A percentile compares a stretch with the other conserved stretches of the same genome.
These are phyloP conservation scores for Kokia cookei DNA, from an alignment of 441 rosid species.

Conservation along the genomic window DNA sequence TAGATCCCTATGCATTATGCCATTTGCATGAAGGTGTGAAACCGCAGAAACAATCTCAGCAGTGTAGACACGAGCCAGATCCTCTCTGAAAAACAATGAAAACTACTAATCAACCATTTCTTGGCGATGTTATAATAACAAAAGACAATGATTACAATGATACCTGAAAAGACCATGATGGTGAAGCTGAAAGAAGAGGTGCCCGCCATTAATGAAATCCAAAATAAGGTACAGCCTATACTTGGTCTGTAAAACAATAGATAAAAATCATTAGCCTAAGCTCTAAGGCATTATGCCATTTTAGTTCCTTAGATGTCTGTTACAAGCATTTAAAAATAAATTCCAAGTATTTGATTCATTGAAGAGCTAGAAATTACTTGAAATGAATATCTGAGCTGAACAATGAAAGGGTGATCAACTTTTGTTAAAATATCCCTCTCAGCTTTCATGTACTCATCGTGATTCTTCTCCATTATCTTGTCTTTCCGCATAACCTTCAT, in stretches of 20 bases:
- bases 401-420: slow-evolving; percentile 87
- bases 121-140: background rate
- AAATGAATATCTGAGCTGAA: slow-evolving; percentile 81
- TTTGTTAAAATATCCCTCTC: slow-evolving; percentile 87
- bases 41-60: slow-evolving; percentile 94
- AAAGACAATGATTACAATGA: background rate
- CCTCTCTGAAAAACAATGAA: slow-evolving; percentile 53
- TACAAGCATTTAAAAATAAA: background rate
- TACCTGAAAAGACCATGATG: slow-evolving; percentile 96
- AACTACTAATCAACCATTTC: slow-evolving; percentile 12
- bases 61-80: slow-evolving; percentile 82
- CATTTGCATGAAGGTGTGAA: slow-evolving; percentile 86
- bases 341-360: background rate
- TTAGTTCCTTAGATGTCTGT: background rate
- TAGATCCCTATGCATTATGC: slow-evolving; percentile 96
- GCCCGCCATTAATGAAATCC: slow-evolving; percentile 95
- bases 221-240: slow-evolving; percentile 82
- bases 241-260: slow-evolving; percentile 55
- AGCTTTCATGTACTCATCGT: slow-evolving; percentile 88
- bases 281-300: background rate
- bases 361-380: slow-evolving; percentile 41
- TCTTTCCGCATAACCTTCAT: slow-evolving; percentile 99
- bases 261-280: background rate
- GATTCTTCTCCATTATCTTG: slow-evolving; percentile 86
- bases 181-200: slow-evolving; percentile 93